Base-by-base conservation (phyloP, 2,329 filamentous ascomycete species). In the Penicillium sp. region DNA sequence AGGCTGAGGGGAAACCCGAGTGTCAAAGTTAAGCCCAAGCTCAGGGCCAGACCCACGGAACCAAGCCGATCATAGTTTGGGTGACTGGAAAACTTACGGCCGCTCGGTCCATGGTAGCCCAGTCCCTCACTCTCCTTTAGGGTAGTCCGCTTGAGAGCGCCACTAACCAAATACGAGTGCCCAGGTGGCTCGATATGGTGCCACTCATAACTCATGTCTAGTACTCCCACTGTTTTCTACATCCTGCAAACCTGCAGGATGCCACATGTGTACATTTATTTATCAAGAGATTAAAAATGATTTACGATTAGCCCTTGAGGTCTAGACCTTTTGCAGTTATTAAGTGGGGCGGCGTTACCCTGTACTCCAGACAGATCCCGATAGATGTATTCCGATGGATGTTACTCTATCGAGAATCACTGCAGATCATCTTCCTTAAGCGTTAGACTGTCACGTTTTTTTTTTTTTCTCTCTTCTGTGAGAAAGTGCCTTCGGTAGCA, bases 1-100 rank as follows among this genome's bases (percentile, higher is more conserved):
- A 59, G 50, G 29, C 44, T 49, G 51, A 29, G 42, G 55, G 56
- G 51, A 57, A 60, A 42, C 21, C 21, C 7, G 6, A 57, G 53
- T 66, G 59, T 63, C 61, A 66, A 53, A 59, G 58, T 60, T 43
- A 56, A 51, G 33, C 53, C 41, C 39, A 50, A 56, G 55, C 55
- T 50, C 27, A 25, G 44, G 36, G 19, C 41, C 50, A 38, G 43
- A 62, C 62, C 65, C 65, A 66, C 58, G 65, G 65, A 54, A 54
- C 59, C 35, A 12, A 55, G 59, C 36, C 58, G 64, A 67, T 66
- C 64, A 56, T 49, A 61, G 62, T 59, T 63, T 63, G 63, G 59
- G 58, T 38, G 47, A 57, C 49, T 44, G 45, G 45, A 58, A 66
- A 67, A 65, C 60, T 63, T 59, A 49, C 43, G 36, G 19, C 29